A percentile compares a stretch with the other conserved stretches of the same genome.
These are phyloP conservation scores for Solanum sejunctum DNA, from an alignment of 257 asterid species.

Conservation along the genomic window DNA sequence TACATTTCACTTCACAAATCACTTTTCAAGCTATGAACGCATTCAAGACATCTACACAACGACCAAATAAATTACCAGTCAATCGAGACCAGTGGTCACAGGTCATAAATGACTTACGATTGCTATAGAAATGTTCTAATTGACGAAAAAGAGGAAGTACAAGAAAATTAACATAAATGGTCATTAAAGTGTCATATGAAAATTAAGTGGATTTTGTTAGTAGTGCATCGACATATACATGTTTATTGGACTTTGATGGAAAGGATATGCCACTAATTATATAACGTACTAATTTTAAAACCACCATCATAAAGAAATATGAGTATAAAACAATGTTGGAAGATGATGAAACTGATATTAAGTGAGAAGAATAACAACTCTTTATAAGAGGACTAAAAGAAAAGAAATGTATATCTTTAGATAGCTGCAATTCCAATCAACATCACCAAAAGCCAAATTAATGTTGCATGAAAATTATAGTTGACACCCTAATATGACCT, in stretches of 20 bases:
- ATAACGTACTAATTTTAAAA: conserved; percentile 52
- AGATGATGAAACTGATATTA: background rate
- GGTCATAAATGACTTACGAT: too few species aligned
- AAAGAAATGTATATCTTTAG: too few species aligned
- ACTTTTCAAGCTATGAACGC: too few species aligned
- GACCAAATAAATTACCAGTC: too few species aligned
- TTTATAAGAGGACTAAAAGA: background rate
- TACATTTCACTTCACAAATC: too few species aligned
- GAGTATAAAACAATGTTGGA: background rate
- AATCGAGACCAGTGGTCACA: too few species aligned
- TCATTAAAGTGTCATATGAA: conserved; percentile 6
- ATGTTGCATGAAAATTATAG: background rate
- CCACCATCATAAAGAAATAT: conserved; percentile 63
- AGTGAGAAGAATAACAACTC: too few species aligned
- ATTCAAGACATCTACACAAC: too few species aligned
- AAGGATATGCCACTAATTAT: conserved; percentile 15
- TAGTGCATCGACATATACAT: conserved; percentile 30
- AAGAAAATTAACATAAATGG: too few species aligned
- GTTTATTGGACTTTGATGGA: conserved; percentile 5
- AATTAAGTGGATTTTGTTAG: conserved; percentile 17
- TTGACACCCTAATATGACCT: too few species aligned
- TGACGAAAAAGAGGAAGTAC: too few species aligned
- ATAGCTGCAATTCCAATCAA: background rate
- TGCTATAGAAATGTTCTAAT: too few species aligned
- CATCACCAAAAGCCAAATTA: background rate